Evolutionary conservation across 192 early-diverging fungal species (phyloP).

Genomic region (Linnemannia schmuckeri): DNA sequence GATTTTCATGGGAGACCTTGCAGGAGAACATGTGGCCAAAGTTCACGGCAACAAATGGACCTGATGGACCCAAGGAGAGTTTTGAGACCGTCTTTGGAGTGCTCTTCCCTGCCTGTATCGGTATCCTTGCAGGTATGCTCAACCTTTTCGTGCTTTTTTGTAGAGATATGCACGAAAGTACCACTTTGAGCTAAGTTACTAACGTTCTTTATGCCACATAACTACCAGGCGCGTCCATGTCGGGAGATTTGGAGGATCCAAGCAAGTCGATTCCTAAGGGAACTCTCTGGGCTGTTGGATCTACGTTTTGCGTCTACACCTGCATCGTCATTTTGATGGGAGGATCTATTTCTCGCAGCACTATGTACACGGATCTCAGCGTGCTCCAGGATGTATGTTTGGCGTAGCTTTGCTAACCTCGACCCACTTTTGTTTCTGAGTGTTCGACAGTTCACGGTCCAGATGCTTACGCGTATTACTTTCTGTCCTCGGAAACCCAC

Average conservation of each 20-base stretch:
- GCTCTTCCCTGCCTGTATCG: constrained; percentile 78
- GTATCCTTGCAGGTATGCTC: constrained; percentile 68
- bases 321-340: constrained; percentile 68
- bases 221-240: constrained; percentile 73
- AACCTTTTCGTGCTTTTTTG: too few relatives aligned
- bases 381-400: constrained; percentile 68
- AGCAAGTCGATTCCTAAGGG: constrained; percentile 77
- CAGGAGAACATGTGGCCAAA: constrained; percentile 76
- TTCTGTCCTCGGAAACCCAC: neutral
- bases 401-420: neutral
- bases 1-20: constrained; percentile 69
- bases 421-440: neutral
- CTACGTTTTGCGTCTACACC: constrained; percentile 70
- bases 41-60: constrained; percentile 58
- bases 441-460: neutral
- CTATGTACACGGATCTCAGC: constrained; percentile 72
- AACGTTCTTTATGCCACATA: neutral
- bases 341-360: constrained; percentile 66
- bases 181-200: neutral
- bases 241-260: constrained; percentile 75
- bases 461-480: neutral
- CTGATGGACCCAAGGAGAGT: constrained; percentile 62
- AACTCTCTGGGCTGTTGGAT: constrained; percentile 71
- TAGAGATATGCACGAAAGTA: neutral
- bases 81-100: constrained; percentile 70